Evolutionary conservation across 2,329 filamentous ascomycete species (phyloP).

Genomic region (Xylaria sp.): DNA sequence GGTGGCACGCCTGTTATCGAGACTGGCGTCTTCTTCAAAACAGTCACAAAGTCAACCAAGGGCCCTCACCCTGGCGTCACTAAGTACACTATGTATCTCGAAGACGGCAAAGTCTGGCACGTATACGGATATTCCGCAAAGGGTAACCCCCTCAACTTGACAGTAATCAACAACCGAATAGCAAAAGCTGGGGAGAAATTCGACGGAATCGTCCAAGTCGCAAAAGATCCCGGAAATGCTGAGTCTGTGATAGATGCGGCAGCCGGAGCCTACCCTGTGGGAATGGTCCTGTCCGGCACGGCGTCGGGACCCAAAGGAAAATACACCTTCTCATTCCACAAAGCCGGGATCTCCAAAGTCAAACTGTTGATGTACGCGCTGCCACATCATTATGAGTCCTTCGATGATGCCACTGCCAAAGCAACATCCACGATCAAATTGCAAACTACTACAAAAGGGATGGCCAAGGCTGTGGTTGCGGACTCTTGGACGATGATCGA

Average conservation of each 20-base stretch:
- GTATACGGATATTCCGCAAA: conserved; percentile 72
- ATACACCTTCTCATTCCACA: conserved; percentile 78
- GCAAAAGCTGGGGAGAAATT: conserved; percentile 72
- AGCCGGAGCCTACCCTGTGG: conserved; percentile 74
- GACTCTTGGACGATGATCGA: conserved; percentile 82
- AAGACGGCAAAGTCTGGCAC: conserved; percentile 78
- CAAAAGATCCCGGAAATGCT: conserved; percentile 71
- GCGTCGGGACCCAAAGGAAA: conserved; percentile 64
- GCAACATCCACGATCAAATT: conserved; percentile 63
- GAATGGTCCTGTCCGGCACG: conserved; percentile 67
- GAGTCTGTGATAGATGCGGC: conserved; percentile 77
- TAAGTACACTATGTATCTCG: conserved; percentile 77
- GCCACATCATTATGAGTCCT: conserved; percentile 82
- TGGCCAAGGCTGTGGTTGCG: conserved; percentile 72
- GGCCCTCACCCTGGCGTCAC: conserved; percentile 67
- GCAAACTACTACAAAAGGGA: conserved; percentile 84
- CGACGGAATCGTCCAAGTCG: conserved; percentile 79
- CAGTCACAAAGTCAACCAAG: conserved; percentile 62
- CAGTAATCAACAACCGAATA: conserved; percentile 67
- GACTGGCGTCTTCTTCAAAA: conserved; percentile 74
- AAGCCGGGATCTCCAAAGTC: conserved; percentile 64
- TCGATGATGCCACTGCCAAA: conserved; percentile 63
- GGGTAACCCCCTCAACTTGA: conserved; percentile 68
- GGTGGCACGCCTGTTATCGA: conserved; percentile 74
- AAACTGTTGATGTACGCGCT: conserved; percentile 84